Base-by-base conservation (phyloP, 768 basidiomycete genomes). In the Mycena belliarum region DNA sequence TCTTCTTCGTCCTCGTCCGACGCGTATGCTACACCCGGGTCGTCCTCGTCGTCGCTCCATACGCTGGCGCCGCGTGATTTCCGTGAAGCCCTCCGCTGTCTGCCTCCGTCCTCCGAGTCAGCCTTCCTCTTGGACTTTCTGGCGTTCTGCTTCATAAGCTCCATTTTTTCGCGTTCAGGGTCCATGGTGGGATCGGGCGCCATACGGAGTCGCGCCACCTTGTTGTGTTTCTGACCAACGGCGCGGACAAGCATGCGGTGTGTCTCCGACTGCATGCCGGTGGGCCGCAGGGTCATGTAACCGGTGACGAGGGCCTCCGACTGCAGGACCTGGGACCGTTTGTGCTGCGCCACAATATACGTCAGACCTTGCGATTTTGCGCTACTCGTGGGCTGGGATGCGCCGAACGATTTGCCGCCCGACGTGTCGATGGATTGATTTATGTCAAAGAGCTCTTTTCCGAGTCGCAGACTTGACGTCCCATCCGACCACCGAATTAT, bases 401-500 rank as follows among this genome's bases (percentile, higher is more conserved):
- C 72, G 59, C 83, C 80, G 66, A 88, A 70, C 16, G 81, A 76
- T 60, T 86, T 78, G 55, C 83, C 82, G 41, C 84, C 90, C 20
- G 92, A 91, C 18, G 82, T 88, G 67, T 95, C 91, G 56, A 91
- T 76, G 59, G 82, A 85, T 70, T 89, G 84, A 49, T 82, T 86
- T 49, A 98, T 86, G 75, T 98, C 95, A 73, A 95, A 98, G 6
- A 97, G 78, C 68, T 98, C 96, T 70, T 91, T 90, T 41, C 97
- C 97, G 53, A 99, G 76, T 61, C 91, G 89, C 28, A 99, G 82
- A 65, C 94, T 95, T 55, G 94, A 74, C 15, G 90, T 83, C 16
- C 96, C 96, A 69, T 99, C 97, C 7, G 95, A 97, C 97, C 97
- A 99, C 15, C 90, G 85, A 56, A 99, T 85, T 37, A 98, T 77